These are phyloP conservation scores for Rozella allomycis DNA, from an alignment of 371 early-diverging fungal species.

Conservation along the genomic window DNA sequence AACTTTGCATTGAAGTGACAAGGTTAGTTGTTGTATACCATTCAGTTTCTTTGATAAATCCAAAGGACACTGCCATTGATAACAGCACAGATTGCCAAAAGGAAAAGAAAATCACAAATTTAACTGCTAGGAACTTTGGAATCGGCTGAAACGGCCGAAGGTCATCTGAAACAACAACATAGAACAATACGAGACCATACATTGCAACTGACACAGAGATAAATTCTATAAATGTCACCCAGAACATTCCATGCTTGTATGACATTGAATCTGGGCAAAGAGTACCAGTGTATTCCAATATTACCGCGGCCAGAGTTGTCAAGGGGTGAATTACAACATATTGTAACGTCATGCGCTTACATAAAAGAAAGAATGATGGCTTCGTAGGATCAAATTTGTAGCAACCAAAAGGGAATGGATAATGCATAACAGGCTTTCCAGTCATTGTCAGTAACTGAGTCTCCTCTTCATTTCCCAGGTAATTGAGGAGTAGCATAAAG, in stretches of 20 bases:
- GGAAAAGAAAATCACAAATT: conserved; percentile 27
- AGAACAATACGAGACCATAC: conserved; percentile 18
- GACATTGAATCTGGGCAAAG: conserved; percentile 27
- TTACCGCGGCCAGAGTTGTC: conserved; percentile 29
- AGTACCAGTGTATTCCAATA: conserved; percentile 19
- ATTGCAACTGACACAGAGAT: conserved; percentile 29
- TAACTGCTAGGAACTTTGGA: conserved; percentile 27
- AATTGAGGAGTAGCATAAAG: conserved; percentile 30
- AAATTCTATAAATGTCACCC: conserved; percentile 23
- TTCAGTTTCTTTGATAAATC: too few species aligned
- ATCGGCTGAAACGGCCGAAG: conserved; percentile 10
- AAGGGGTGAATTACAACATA: conserved; percentile 35
- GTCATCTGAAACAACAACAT: conserved; percentile 16
- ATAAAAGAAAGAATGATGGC: too few species aligned
- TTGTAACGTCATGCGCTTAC: too few species aligned
- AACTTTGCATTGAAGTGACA: too few species aligned
- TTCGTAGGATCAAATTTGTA: too few species aligned
- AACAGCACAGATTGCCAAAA: too few species aligned
- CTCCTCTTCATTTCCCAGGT: conserved; percentile 14
- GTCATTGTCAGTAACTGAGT: too few species aligned
- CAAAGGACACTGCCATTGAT: too few species aligned
- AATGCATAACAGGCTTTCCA: too few species aligned
- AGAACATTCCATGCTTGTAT: conserved; percentile 30
- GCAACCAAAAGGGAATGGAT: too few species aligned
- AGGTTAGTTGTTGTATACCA: too few species aligned